phyloP scores from a whole-genome alignment of 176 grass and related monocot genomes.

The Avena insularis region DNA sequence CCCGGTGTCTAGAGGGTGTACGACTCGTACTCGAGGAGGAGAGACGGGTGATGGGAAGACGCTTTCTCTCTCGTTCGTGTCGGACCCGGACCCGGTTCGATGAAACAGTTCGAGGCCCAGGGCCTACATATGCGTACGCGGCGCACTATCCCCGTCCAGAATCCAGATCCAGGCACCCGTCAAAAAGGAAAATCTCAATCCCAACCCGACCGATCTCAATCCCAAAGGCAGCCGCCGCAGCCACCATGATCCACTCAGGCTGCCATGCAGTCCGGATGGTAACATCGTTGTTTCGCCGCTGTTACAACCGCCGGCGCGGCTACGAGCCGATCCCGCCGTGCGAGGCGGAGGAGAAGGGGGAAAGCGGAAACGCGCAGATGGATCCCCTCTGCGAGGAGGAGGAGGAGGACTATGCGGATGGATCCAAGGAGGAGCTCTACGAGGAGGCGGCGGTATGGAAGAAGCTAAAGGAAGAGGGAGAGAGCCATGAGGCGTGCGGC shows the following conservation, averaged over 20 bases:
- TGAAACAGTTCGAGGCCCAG: too few relatives aligned
- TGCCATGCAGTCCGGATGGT: neutral
- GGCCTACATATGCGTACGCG: too few relatives aligned
- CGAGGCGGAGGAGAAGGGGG: neutral
- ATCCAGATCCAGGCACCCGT: too few relatives aligned
- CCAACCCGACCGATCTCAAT: neutral
- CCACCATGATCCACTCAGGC: neutral
- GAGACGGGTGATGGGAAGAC: too few relatives aligned
- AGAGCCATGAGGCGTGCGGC: neutral
- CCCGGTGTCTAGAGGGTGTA: too few relatives aligned
- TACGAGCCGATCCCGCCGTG: slow-evolving; percentile 5
- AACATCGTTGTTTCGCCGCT: neutral
- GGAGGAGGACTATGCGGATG: neutral
- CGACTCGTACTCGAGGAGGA: too few relatives aligned
- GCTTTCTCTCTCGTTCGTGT: too few relatives aligned
- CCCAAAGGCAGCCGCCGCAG: too few relatives aligned
- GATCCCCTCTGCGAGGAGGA: neutral
- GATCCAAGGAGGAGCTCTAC: neutral
- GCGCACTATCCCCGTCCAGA: too few relatives aligned
- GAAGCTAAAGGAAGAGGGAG: neutral
- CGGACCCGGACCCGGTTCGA: too few relatives aligned
- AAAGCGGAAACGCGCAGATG: neutral
- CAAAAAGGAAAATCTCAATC: neutral
- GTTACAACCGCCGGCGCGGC: neutral
- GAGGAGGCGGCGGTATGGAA: neutral